A percentile compares a stretch with the other conserved stretches of the same genome.
Evolutionary conservation across 2,329 filamentous ascomycete species (phyloP).

Genomic region (Pseudogymnoascus sp.): DNA sequence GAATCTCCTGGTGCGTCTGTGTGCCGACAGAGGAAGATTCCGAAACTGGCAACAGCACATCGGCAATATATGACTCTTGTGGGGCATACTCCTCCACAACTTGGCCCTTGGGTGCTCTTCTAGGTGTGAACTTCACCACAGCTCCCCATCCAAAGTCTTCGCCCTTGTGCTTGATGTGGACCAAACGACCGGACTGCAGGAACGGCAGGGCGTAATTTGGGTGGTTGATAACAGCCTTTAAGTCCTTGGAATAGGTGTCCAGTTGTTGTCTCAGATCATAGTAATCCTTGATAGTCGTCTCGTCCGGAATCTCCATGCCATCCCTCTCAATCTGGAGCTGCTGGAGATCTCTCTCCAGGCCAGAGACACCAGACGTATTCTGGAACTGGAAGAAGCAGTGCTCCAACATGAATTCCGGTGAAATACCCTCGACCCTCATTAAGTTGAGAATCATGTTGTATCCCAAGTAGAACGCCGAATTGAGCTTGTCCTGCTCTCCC

Average conservation of each 20-base stretch:
- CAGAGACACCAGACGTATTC: slow-evolving; percentile 78
- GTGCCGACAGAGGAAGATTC: slow-evolving; percentile 40
- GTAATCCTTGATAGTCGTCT: slow-evolving; percentile 85
- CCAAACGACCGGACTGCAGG: slow-evolving; percentile 76
- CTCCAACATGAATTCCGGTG: slow-evolving; percentile 97
- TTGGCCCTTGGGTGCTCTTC: slow-evolving; percentile 57
- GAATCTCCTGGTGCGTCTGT: slow-evolving; percentile 56
- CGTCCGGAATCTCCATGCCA: slow-evolving; percentile 70
- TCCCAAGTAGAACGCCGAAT: slow-evolving; percentile 93
- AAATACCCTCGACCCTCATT: slow-evolving; percentile 96
- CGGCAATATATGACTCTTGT: slow-evolving; percentile 73
- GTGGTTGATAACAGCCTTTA: slow-evolving; percentile 85
- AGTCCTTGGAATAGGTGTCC: slow-evolving; percentile 74
- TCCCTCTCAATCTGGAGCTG: slow-evolving; percentile 68
- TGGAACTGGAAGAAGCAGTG: slow-evolving; percentile 98
- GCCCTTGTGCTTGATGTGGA: slow-evolving; percentile 72
- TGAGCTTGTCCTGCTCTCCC: slow-evolving; percentile 91
- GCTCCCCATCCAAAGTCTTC: slow-evolving; percentile 93
- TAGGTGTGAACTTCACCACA: slow-evolving; percentile 62
- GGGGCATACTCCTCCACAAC: slow-evolving; percentile 57
- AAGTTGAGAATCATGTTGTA: slow-evolving; percentile 99
- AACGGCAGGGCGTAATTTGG: slow-evolving; percentile 79
- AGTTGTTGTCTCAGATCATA: slow-evolving; percentile 83
- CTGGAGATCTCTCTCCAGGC: slow-evolving; percentile 73
- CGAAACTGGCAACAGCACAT: slow-evolving; percentile 64